Evolutionary conservation across 2,329 filamentous ascomycete species (phyloP).

Genomic region (Pseudopithomyces maydicus): DNA sequence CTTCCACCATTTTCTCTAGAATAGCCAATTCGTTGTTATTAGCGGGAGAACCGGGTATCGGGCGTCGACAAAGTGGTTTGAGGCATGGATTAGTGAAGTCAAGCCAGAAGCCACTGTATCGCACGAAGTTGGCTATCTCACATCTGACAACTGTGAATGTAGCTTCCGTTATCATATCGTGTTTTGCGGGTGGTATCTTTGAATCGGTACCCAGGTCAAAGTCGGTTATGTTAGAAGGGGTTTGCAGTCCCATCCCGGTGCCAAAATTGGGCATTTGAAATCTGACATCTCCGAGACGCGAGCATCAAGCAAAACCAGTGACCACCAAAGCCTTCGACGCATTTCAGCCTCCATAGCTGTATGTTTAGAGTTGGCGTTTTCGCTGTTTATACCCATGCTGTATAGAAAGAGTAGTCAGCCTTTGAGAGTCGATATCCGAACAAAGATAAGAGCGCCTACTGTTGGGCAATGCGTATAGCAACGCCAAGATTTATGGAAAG

Average conservation of each 20-base stretch:
- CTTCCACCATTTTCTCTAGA: constrained; percentile 47
- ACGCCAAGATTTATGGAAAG: constrained; percentile 63
- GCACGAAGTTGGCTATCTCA: constrained; percentile 51
- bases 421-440: not conserved
- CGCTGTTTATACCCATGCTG: constrained; percentile 63
- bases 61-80: constrained; percentile 42
- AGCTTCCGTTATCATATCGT: constrained; percentile 58
- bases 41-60: constrained; percentile 16
- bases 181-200: constrained; percentile 44
- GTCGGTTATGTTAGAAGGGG: constrained; percentile 60
- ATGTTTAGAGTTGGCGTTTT: constrained; percentile 57
- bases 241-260: constrained; percentile 55
- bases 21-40: constrained; percentile 32
- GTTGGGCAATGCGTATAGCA: constrained; percentile 63
- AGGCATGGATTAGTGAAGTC: constrained; percentile 54
- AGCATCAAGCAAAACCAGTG: constrained; percentile 63
- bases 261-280: constrained; percentile 53
- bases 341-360: constrained; percentile 64
- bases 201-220: constrained; percentile 47
- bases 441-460: not conserved
- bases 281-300: constrained; percentile 59
- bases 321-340: constrained; percentile 66
- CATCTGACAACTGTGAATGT: constrained; percentile 57
- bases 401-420: not conserved
- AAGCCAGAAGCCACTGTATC: constrained; percentile 50